Conservation (phyloP, 2,329 filamentous ascomycete species). For the Sporothrix luriei region DNA sequence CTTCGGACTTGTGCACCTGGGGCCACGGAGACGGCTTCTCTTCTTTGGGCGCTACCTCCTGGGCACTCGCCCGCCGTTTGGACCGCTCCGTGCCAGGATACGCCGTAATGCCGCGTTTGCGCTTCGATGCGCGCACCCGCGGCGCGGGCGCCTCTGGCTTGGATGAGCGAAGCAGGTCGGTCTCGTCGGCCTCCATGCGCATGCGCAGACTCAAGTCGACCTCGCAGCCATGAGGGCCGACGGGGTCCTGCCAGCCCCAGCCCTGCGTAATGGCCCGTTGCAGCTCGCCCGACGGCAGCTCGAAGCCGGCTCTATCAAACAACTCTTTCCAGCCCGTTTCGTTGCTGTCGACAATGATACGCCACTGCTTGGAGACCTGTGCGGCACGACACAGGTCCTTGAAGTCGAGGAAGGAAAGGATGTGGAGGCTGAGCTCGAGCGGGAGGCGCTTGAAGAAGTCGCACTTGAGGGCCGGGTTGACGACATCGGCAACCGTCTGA, state of each 20-base stretch:
- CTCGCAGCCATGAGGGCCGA: constrained; percentile 73
- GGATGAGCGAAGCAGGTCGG: constrained; percentile 51
- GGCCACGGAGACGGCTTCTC: constrained; percentile 48
- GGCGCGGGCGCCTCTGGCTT: constrained; percentile 46
- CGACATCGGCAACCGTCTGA: constrained; percentile 83
- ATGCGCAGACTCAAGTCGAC: constrained; percentile 70
- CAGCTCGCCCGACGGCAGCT: constrained; percentile 77
- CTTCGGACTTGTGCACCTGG: constrained; percentile 66
- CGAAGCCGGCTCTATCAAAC: constrained; percentile 81
- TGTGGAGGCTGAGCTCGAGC: constrained; percentile 81
- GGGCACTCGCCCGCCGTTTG: constrained; percentile 57
- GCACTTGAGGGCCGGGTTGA: constrained; percentile 92
- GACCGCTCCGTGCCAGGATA: constrained; percentile 53
- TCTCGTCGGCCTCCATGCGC: constrained; percentile 57
- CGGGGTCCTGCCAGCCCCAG: constrained; percentile 96
- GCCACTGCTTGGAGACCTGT: constrained; percentile 93
- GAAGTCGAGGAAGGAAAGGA: constrained; percentile 82
- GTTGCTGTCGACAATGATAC: constrained; percentile 85
- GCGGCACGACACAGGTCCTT: constrained; percentile 86
- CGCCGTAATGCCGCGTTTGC: constrained; percentile 56
- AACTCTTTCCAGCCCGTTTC: constrained; percentile 96
- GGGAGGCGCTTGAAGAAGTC: constrained; percentile 87
- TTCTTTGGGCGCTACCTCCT: constrained; percentile 49
- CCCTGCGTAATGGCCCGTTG: constrained; percentile 84
- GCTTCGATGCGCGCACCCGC: constrained; percentile 57